These are phyloP conservation scores for Penicillium verhagenii DNA, from an alignment of 495 filamentous ascomycete species.

Conservation along the genomic window DNA sequence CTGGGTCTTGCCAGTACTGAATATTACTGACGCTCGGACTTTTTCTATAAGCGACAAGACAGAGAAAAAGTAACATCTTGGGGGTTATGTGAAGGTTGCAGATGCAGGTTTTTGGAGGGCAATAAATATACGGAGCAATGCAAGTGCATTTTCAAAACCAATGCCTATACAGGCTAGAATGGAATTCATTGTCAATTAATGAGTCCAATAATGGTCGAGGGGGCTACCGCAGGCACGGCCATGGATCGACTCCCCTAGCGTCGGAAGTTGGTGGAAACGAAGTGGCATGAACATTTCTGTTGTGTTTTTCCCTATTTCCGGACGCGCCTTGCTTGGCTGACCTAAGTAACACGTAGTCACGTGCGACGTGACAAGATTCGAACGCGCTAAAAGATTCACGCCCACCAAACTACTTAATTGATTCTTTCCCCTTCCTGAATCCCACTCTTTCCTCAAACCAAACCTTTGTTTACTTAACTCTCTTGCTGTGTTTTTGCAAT, in stretches of 20 bases:
- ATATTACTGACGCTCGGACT: constrained; percentile 13
- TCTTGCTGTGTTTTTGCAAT: constrained; percentile 23
- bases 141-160: neutral
- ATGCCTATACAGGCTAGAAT: neutral
- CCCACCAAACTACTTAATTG: constrained; percentile 29
- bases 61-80: neutral
- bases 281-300: constrained; percentile 27
- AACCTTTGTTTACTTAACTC: constrained; percentile 23
- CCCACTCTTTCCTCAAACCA: constrained; percentile 27
- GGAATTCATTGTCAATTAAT: neutral
- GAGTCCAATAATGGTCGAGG: constrained; percentile 12
- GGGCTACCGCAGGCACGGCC: constrained; percentile 19
- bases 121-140: too few relatives aligned
- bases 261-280: constrained; percentile 27
- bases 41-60: neutral
- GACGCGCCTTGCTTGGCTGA: constrained; percentile 24
- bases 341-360: constrained; percentile 31
- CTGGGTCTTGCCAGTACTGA: constrained; percentile 12
- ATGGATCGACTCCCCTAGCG: constrained; percentile 31
- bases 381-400: constrained; percentile 45
- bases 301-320: constrained; percentile 1
- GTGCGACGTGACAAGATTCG: constrained; percentile 47
- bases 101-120: neutral
- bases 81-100: neutral
- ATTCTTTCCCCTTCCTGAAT: constrained; percentile 30